Evolutionary conservation across 2,329 filamentous ascomycete genomes (phyloP), one percentile per base, ranked within the genome.

Genomic region (Cladobotryum protrusum): DNA sequence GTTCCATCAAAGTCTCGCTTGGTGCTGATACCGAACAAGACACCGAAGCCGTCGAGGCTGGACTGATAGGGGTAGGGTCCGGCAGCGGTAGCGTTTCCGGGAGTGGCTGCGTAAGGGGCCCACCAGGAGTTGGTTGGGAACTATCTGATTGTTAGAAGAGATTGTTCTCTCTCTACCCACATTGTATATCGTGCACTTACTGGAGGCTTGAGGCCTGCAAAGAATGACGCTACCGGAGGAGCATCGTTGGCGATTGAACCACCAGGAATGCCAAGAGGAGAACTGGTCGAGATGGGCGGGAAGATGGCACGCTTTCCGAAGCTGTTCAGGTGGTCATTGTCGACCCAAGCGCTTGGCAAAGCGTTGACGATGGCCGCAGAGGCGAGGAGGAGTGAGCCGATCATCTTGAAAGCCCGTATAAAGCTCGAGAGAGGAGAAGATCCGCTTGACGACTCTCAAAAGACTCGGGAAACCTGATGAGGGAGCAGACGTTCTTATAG

Each of bases 81-180:
- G 19, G 57, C 54, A 7, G 57, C 57, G 32, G 55, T 56, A 39
- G 19, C 52, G 12, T 52, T 56, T 35, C 57, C 57, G 8, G 57
- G 56, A 7, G 53, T 46, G 3, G 57, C 56, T 13, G 57, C 57
- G 42, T 56, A 59, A 2, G 56, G 52, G 12, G 57, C 57, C 56
- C 57, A 59, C 57, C 57, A 59, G 5, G 53, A 53, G 43, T 58
- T 58, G 20, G 57, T 59, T 9, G 57, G 57, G 46, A 52, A 58
- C 57, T 59, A n/a, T 20, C 24, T 29, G 24, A 29, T 29, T 6
- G 4, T 29, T 29, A 29, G 24, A 29, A 29, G 24, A 29, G 24
- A 29, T 29, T n/a, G n/a, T n/a, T n/a, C n/a, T n/a, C n/a, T n/a
- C 40, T 18, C 36, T 35, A 41, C 39, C 5, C 14, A 14, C 34